phyloP scores from a whole-genome alignment of 345 rosid genomes.

The Melaleuca quinquenervia region DNA sequence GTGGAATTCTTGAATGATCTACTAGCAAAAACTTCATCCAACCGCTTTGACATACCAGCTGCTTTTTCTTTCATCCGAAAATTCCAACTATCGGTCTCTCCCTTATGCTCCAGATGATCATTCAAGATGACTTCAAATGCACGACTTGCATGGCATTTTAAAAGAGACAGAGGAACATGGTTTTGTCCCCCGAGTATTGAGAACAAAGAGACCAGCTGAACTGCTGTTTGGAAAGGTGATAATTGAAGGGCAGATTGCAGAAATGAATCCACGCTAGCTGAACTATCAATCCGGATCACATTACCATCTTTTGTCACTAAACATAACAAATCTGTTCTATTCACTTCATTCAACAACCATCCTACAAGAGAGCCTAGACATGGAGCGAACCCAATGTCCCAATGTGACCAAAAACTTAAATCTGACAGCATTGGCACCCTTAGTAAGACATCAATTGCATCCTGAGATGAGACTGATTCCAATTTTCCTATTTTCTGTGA shows the following conservation, averaged over 20 bases:
- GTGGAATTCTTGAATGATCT: constrained; percentile 7
- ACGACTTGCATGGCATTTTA: constrained; percentile 50
- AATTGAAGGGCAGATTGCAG: constrained; percentile 58
- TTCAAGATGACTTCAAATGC: constrained; percentile 57
- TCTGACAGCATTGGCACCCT: constrained; percentile 76
- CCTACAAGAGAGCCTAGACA: constrained; percentile 60
- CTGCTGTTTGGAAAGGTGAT: constrained; percentile 68
- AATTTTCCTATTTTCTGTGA: constrained; percentile 6
- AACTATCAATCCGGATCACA: constrained; percentile 60
- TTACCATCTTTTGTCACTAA: constrained; percentile 70
- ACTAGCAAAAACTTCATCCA: background rate
- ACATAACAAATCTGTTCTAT: constrained; percentile 54
- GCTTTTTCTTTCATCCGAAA: constrained; percentile 6
- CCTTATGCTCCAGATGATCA: constrained; percentile 24
- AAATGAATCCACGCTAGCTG: constrained; percentile 64
- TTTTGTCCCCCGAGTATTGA: constrained; percentile 55
- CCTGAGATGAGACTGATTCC: constrained; percentile 40
- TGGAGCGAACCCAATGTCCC: constrained; percentile 77
- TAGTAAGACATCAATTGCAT: constrained; percentile 52
- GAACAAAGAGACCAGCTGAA: constrained; percentile 50
- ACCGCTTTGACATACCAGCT: background rate
- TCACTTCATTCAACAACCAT: constrained; percentile 63
- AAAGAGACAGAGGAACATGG: constrained; percentile 56
- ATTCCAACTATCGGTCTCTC: constrained; percentile 11
- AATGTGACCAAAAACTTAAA: constrained; percentile 70